phyloP scores from a whole-genome alignment of 495 filamentous ascomycete species.

The Penicillium alfredii region DNA sequence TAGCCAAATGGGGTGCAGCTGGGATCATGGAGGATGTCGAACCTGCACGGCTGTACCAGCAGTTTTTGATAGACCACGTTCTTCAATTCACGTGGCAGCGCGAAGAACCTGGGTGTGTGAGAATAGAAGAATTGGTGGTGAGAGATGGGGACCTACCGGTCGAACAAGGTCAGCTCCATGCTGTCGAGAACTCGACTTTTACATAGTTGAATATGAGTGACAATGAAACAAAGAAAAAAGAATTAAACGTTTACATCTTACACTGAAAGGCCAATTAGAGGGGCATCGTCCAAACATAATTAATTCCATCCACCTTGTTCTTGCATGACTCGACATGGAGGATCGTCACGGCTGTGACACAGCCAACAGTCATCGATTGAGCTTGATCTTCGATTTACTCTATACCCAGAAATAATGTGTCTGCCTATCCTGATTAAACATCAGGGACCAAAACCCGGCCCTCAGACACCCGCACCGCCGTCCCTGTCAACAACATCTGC shows the following conservation, averaged over 20 bases:
- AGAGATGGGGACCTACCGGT: too few species aligned
- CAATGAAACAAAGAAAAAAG: too few species aligned
- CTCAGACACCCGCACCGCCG: constrained; percentile 53
- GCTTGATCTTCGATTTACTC: background rate
- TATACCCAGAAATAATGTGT: background rate
- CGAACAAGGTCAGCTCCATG: too few species aligned
- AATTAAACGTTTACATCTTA: too few species aligned
- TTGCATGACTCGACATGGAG: constrained; percentile 6
- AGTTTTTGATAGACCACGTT: constrained; percentile 19
- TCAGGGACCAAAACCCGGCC: constrained; percentile 34
- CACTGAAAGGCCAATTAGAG: too few species aligned
- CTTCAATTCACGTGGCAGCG: constrained; percentile 20
- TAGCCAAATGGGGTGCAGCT: constrained; percentile 3
- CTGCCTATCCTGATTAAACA: constrained; percentile 1
- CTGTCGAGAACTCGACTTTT: too few species aligned
- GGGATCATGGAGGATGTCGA: constrained; percentile 7
- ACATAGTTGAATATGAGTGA: too few species aligned
- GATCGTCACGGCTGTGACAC: too few species aligned
- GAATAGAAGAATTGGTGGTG: background rate
- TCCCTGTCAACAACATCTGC: constrained; percentile 49
- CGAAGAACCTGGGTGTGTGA: constrained; percentile 21
- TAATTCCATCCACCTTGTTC: background rate
- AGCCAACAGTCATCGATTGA: background rate
- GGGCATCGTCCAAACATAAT: too few species aligned
- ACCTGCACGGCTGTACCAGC: constrained; percentile 26